Evolutionary conservation across 192 early-diverging fungal species (phyloP).

Genomic region (Phycomyces blakesleeanus): DNA sequence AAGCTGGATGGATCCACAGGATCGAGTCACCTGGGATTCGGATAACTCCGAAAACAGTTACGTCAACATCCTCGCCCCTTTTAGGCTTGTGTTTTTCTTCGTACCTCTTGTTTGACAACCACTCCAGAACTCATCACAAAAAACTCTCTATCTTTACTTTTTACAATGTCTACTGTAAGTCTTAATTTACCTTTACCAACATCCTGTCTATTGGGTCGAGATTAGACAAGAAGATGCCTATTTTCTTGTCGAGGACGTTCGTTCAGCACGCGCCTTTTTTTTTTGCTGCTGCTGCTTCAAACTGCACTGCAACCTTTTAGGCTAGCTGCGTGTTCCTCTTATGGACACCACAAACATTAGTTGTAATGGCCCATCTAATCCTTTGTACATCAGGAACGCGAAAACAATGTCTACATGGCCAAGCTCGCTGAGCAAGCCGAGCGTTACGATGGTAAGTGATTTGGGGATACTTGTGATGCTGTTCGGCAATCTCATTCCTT

Average conservation of each 20-base stretch:
- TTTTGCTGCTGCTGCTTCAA: no score
- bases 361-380: background rate
- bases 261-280: no score
- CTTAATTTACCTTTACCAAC: no score
- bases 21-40: background rate
- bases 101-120: background rate
- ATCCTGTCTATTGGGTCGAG: no score
- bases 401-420: constrained; percentile 95
- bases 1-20: background rate
- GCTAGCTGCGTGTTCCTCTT: no score
- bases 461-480: background rate
- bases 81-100: constrained; percentile 4
- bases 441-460: constrained; percentile 64
- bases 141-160: background rate
- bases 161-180: background rate
- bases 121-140: no score
- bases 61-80: background rate
- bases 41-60: background rate
- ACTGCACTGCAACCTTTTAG: no score
- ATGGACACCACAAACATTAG: no score
- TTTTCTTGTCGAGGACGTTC: no score
- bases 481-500: constrained; percentile 14
- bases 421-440: constrained; percentile 96
- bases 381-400: constrained; percentile 27
- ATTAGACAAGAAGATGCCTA: no score